Percentiles rank a stretch among this genome's conserved stretches.
These are phyloP conservation scores for Phalaenopsis equestris DNA, from an alignment of 106 monocot species.

Conservation along the genomic window DNA sequence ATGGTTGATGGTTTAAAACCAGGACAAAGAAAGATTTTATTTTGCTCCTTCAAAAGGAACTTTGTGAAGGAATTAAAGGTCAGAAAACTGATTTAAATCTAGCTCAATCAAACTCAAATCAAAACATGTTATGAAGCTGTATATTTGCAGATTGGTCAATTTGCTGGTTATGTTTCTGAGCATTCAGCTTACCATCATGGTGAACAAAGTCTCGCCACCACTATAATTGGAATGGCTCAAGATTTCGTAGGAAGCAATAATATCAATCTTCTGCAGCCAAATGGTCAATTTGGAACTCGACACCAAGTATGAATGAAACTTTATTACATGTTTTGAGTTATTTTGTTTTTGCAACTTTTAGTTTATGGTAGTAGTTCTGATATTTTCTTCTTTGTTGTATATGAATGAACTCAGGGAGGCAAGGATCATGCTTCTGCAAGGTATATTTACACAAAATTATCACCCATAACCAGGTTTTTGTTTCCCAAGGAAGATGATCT, in stretches of 20 bases:
- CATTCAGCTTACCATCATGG: conserved; percentile 98
- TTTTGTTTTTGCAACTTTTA: not conserved
- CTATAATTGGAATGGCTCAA: conserved; percentile 89
- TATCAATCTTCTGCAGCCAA: conserved; percentile 68
- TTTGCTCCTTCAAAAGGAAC: conserved; percentile 83
- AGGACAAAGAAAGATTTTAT: conserved; percentile 92
- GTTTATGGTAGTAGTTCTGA: not conserved
- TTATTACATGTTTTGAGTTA: not conserved
- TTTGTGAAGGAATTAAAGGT: conserved; percentile 89
- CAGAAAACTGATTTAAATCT: not conserved
- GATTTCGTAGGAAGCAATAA: conserved; percentile 94
- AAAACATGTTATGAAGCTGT: not conserved
- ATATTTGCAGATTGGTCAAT: conserved; percentile 58
- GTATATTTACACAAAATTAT: conserved; percentile 73
- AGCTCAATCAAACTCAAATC: not conserved
- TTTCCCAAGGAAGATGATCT: conserved; percentile 92
- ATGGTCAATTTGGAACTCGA: conserved; percentile 91
- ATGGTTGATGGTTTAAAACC: conserved; percentile 97
- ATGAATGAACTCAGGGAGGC: conserved; percentile 52
- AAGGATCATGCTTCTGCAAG: conserved; percentile 88
- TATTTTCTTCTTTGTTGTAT: not conserved
- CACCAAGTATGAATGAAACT: conserved; percentile 48
- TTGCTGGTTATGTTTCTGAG: conserved; percentile 94
- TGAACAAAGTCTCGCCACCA: conserved; percentile 75
- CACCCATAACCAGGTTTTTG: conserved; percentile 59